Base-by-base conservation (phyloP, 176 grass and related monocot species). In the Coix lacrymajobi region DNA sequence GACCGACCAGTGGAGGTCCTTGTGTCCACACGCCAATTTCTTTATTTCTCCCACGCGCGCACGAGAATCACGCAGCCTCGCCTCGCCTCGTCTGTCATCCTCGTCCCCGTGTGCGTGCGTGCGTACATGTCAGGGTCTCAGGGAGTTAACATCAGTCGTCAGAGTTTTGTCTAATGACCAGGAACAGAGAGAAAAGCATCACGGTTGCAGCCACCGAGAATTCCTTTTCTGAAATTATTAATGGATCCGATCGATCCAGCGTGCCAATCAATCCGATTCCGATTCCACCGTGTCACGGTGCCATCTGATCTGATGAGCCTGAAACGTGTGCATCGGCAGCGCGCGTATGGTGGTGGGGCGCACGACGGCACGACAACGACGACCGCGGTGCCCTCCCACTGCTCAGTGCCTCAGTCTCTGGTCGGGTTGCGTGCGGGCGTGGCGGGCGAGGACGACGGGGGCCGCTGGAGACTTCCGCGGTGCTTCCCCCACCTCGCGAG, bases 331-430 rank as follows among this genome's bases (percentile, higher is more conserved):
- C 64, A 78, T 14, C 65, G 62, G 28, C n/a, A 2, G 29, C 4
- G 60, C 25, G 4, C n/a, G 39, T 40, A 14, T 4, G n/a, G 69
- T 71, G 40, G 69, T 72, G 69, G 40, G 14, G 41, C 69, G 69
- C 69, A 72, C 69, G 67, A 70, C 67, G 20, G 66, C 34, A 39
- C 66, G 68, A 44, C 68, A 71, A 24, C 12, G 41, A 72, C 69
- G 69, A 30, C 69, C 58, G 58, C 54, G 25, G 15, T 16, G 25
- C 41, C 12, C 14, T 6, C 22, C 37, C n/a, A 24, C 34, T 68
- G 65, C 37, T 33, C 0, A 6, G 38, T n/a, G n/a, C n/a, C n/a
- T n/a, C n/a, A n/a, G n/a, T n/a, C 5, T 44, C 22, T 1, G 34
- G 20, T 2, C 15, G 39, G 15, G 31, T 26, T 1, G 37, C 38